Percentiles rank a stretch among this genome's conserved stretches.
phyloP scores from a whole-genome alignment of 2,329 filamentous ascomycete genomes.

The Venturiaceae sp. region DNA sequence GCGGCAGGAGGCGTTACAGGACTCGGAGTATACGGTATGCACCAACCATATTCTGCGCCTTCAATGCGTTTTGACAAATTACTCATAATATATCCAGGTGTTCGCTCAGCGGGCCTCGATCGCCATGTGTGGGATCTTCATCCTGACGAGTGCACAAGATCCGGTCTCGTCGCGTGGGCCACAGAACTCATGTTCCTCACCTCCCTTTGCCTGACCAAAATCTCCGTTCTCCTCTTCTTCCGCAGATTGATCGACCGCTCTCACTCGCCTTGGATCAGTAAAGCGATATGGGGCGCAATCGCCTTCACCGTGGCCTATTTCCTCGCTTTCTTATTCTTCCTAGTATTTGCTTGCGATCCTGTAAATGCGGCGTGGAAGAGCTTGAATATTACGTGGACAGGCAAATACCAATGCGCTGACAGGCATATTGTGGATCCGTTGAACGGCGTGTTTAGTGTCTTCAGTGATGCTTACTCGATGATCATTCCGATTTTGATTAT shows the following conservation, averaged over 20 bases:
- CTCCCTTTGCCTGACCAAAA: constrained; percentile 18
- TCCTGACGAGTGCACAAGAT: neutral
- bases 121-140: constrained; percentile 7
- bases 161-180: constrained; percentile 4
- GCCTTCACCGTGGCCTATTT: constrained; percentile 15
- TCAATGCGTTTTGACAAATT: too few relatives aligned
- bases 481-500: constrained; percentile 13
- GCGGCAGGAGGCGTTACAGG: neutral
- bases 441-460: constrained; percentile 10
- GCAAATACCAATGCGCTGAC: constrained; percentile 10
- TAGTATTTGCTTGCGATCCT: constrained; percentile 19
- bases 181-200: constrained; percentile 18
- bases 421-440: constrained; percentile 14
- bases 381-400: constrained; percentile 12
- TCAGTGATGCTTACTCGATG: constrained; percentile 16
- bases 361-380: constrained; percentile 24
- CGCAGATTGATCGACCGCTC: constrained; percentile 18
- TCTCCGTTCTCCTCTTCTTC: constrained; percentile 21
- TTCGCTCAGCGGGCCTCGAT: constrained; percentile 2
- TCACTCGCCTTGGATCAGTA: constrained; percentile 3
- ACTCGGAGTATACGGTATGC: constrained; percentile 7
- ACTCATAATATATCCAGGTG: neutral
- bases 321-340: constrained; percentile 16
- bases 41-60: too few relatives aligned
- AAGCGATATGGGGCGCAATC: constrained; percentile 17